phyloP scores from a whole-genome alignment of 1,139 yeast species.

The Suhomyces wounanorum region DNA sequence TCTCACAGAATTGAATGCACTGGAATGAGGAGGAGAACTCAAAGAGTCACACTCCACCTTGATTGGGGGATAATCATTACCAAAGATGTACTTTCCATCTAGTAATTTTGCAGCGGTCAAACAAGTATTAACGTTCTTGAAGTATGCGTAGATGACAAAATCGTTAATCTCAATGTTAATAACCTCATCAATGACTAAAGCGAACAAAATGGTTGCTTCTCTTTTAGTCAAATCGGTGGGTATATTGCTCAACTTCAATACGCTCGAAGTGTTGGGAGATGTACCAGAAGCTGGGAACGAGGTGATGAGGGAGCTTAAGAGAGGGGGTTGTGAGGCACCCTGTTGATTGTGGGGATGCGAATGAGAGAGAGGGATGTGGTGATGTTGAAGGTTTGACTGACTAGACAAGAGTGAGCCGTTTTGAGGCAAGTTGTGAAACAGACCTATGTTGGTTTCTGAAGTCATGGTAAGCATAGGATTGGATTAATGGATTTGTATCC shows the following conservation, averaged over 20 bases:
- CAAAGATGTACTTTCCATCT: constrained; percentile 67
- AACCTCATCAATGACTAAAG: constrained; percentile 76
- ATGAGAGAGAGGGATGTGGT: constrained; percentile 11
- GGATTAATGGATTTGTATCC: not conserved
- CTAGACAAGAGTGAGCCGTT: constrained; percentile 10
- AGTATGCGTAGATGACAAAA: constrained; percentile 59
- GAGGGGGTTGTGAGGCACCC: constrained; percentile 11
- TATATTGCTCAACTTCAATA: constrained; percentile 55
- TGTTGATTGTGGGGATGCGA: constrained; percentile 11
- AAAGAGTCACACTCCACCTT: constrained; percentile 49
- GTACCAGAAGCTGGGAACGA: constrained; percentile 12
- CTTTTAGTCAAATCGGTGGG: constrained; percentile 75
- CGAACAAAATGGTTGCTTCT: constrained; percentile 76
- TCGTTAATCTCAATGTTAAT: constrained; percentile 58
- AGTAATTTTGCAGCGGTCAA: constrained; percentile 69
- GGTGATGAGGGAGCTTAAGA: constrained; percentile 13
- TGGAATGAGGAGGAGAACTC: constrained; percentile 17
- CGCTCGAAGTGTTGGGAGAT: constrained; percentile 14
- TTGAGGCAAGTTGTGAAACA: constrained; percentile 18
- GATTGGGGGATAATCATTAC: constrained; percentile 55
- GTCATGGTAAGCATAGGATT: constrained; percentile 22
- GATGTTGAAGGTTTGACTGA: constrained; percentile 9
- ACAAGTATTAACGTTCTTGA: constrained; percentile 65
- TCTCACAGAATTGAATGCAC: constrained; percentile 31
- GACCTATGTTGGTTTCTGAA: constrained; percentile 23